These are phyloP conservation scores for Paramecium caudatum DNA, from an alignment of 73 alveolate species.

Conservation along the genomic window DNA sequence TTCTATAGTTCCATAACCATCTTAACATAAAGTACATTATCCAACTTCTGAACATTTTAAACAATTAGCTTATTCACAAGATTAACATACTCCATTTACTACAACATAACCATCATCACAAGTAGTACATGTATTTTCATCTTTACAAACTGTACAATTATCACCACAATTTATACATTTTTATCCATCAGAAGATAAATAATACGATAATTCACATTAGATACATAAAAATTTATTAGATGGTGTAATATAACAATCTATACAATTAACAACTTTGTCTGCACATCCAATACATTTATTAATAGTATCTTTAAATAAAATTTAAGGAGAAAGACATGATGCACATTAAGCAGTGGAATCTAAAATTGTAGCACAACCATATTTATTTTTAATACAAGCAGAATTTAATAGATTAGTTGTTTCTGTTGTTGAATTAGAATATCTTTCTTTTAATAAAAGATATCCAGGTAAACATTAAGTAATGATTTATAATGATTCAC, in stretches of 20 bases:
- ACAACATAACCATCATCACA: background rate
- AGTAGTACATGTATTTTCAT: background rate
- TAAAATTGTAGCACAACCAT: constrained; percentile 4
- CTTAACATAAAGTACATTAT: background rate
- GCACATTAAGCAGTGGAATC: constrained; percentile 6
- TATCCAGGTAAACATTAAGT: constrained; percentile 61
- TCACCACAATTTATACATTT: background rate
- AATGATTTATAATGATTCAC: constrained; percentile 14
- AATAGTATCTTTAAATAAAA: background rate
- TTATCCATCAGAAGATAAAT: background rate
- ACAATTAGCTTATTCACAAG: background rate
- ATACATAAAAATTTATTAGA: background rate
- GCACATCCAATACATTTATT: background rate
- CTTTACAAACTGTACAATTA: background rate
- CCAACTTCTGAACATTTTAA: background rate
- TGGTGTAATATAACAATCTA: background rate
- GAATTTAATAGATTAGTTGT: constrained; percentile 2
- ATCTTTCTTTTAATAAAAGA: background rate
- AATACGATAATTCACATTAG: constrained; percentile 2
- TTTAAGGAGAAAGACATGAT: background rate
- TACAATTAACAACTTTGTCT: background rate
- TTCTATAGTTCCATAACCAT: constrained; percentile 45
- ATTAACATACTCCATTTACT: background rate
- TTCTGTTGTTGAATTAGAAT: background rate
- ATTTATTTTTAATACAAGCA: constrained; percentile 13